phyloP scores from a whole-genome alignment of 345 rosid genomes.

The Salix exigua region DNA sequence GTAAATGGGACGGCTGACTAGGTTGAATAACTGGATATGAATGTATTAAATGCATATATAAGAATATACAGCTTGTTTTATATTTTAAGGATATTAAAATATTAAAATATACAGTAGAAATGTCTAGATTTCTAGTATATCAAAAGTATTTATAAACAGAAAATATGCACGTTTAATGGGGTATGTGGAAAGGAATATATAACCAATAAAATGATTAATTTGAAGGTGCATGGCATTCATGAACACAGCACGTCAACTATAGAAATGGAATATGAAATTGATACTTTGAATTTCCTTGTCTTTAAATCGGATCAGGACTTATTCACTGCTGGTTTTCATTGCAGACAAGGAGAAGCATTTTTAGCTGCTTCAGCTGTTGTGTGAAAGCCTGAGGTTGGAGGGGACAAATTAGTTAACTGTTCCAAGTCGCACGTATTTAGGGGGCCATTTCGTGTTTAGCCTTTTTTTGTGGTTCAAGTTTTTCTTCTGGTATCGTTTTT shows the following conservation, averaged over 20 bases:
- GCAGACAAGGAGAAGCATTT: constrained; percentile 66
- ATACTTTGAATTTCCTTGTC: background rate
- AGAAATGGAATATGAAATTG: background rate
- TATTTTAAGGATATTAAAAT: too few species aligned
- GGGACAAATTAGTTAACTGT: background rate
- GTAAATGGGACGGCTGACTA: background rate
- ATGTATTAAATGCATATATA: background rate
- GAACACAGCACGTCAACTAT: too few species aligned
- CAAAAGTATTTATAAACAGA: too few species aligned
- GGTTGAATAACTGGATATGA: background rate
- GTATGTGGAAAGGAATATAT: too few species aligned
- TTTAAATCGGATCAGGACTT: background rate
- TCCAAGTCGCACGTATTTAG: background rate
- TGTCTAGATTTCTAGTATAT: too few species aligned
- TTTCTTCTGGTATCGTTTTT: background rate
- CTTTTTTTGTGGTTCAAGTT: background rate
- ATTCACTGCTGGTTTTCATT: background rate
- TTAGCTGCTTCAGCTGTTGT: constrained; percentile 83
- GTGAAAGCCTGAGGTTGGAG: constrained; percentile 48
- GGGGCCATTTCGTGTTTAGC: background rate
- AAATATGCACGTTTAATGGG: too few species aligned
- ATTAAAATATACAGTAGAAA: too few species aligned
- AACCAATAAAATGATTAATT: too few species aligned
- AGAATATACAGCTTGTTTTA: too few species aligned
- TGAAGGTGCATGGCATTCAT: too few species aligned